Base-by-base conservation (phyloP, 768 basidiomycete genomes). In the Cystofilobasidium macerans region DNA sequence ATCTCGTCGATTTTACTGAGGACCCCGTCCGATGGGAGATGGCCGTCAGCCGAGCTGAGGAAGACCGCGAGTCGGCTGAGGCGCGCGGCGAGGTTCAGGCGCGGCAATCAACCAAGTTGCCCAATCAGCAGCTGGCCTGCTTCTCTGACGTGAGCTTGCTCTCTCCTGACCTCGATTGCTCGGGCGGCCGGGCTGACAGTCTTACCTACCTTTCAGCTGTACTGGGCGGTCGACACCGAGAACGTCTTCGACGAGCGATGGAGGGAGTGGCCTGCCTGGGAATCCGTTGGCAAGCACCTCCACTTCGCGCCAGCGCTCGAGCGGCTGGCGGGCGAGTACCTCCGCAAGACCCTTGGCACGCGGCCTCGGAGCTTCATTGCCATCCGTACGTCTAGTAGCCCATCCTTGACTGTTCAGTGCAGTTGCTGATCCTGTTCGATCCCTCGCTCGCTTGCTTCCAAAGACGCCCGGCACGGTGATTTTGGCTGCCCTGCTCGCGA, bases 171-270 rank as follows among this genome's bases (percentile, higher is more conserved):
- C 2, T 47, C n/a, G 2, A 6, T 47, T 3, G 16, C 51, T 16
- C 7, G 28, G 11, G 7, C 51, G 28, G 6, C 16, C 30, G 13
- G 28, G 7, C 32, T 32, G 2, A 7, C 9, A 5, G 4, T n/a
- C 45, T n/a, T 7, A 6, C 22, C 45, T 5, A 20, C 2, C 20
- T 24, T 32, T 3, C 51, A 54, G 51, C 14, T 54, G 51, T 54
- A 54, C 51, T 54, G 51, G 51, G 51, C 51, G 14, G 51, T n/a
- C 51, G 51, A 54, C 18, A 28, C 26, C 28, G 51, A 54, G 28
- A 54, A 53, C 62, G 12, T 20, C 14, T 63, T 63, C 28, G 51
- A 54, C 51, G 62, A 63, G 51, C 62, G 62, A 2, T 63, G 62
- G 62, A 42, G 48, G 14, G 28, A 13, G 3, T 63, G 62, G 62